These are phyloP conservation scores for Scenedesmus sp. DNA, from an alignment of 163 green algal species.

Conservation along the genomic window DNA sequence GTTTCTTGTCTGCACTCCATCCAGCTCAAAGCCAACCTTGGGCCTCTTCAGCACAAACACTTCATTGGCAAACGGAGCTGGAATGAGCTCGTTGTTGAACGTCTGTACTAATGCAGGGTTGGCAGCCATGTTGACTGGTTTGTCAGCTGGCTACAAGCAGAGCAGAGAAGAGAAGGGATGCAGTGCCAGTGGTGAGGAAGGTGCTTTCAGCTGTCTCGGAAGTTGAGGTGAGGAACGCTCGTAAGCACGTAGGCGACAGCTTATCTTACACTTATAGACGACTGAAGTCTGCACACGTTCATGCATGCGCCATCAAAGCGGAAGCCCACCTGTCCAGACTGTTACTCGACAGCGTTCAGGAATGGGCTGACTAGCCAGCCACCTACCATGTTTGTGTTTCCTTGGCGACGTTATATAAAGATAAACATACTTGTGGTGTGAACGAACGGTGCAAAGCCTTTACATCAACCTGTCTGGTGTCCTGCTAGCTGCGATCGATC, in stretches of 20 bases:
- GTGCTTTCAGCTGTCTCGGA: conserved; percentile 5
- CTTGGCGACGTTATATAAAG: background rate
- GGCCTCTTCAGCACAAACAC: conserved; percentile 71
- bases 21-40: conserved; percentile 73
- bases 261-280: background rate
- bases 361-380: background rate
- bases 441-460: background rate
- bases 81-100: conserved; percentile 55
- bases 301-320: conserved; percentile 6
- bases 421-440: background rate
- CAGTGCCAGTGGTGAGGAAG: background rate
- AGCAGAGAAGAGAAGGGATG: background rate
- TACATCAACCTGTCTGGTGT: background rate
- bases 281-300: background rate
- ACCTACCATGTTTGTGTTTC: background rate
- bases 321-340: background rate
- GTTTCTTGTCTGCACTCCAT: conserved; percentile 70
- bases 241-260: background rate
- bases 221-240: background rate
- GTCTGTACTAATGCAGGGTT: conserved; percentile 80
- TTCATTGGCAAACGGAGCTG: conserved; percentile 78
- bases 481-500: background rate
- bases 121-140: conserved; percentile 70
- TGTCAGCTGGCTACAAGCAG: background rate
- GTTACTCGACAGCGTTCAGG: background rate